A percentile compares a stretch with the other conserved stretches of the same genome.
These are phyloP conservation scores for Tieghemiomyces parasiticus DNA, from an alignment of 192 early-diverging fungal genomes.

Conservation along the genomic window DNA sequence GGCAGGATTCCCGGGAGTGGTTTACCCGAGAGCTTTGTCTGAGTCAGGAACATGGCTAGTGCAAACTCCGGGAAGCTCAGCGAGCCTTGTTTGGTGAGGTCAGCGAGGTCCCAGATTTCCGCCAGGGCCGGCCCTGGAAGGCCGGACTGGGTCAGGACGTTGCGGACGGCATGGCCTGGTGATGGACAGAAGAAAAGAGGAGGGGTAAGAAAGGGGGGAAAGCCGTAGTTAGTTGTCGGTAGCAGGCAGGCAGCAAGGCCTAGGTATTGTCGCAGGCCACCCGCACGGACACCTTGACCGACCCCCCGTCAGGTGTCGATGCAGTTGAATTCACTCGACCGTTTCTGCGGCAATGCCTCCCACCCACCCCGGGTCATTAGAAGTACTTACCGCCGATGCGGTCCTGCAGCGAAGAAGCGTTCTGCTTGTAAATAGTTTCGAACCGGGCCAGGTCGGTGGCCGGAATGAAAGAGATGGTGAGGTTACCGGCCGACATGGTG, in stretches of 20 bases:
- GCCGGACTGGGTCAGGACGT: constrained; percentile 40
- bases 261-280: too few species aligned
- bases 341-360: too few species aligned
- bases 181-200: too few species aligned
- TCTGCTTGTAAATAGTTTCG: constrained; percentile 5
- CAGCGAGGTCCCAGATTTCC: constrained; percentile 44
- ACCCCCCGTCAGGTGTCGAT: too few species aligned
- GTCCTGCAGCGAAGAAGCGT: not conserved
- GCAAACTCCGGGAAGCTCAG: constrained; percentile 48
- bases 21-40: constrained; percentile 35
- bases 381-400: constrained; percentile 2
- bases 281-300: too few species aligned
- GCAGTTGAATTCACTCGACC: too few species aligned
- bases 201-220: too few species aligned
- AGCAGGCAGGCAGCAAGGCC: too few species aligned
- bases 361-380: constrained; percentile 18
- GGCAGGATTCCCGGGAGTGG: constrained; percentile 34
- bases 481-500: not conserved
- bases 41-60: constrained; percentile 48
- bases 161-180: constrained; percentile 33
- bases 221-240: too few species aligned
- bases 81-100: constrained; percentile 27
- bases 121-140: constrained; percentile 32
- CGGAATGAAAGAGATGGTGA: not conserved
- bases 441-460: constrained; percentile 1